Conservation (phyloP, 176 grass and related monocot genomes). For the Oryza meyeriana region DNA sequence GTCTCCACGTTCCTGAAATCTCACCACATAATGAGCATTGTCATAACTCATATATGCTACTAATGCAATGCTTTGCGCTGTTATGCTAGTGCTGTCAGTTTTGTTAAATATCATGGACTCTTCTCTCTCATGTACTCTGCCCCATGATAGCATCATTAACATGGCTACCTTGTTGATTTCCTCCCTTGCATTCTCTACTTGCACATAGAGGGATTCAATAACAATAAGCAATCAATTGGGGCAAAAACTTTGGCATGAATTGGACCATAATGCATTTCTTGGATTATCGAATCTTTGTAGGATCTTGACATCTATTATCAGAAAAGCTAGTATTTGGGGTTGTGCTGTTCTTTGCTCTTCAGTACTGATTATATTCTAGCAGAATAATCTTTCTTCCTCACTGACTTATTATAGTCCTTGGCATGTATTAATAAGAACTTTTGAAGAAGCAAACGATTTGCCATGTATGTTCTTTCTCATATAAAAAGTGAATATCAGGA, state of each 20-base stretch:
- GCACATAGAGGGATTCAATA: not conserved
- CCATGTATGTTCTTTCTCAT: not conserved
- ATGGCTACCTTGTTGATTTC: not conserved
- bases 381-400: not conserved
- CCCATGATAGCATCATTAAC: not conserved
- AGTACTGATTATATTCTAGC: not conserved
- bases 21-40: not conserved
- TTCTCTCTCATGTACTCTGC: not conserved
- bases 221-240: not conserved
- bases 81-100: not conserved
- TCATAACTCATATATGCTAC: not conserved
- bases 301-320: not conserved
- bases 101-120: not conserved
- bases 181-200: not conserved
- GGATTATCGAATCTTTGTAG: not conserved
- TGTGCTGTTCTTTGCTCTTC: constrained; percentile 10
- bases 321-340: not conserved
- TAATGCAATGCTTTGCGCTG: not conserved
- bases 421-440: not conserved
- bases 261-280: not conserved
- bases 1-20: not conserved
- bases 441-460: not conserved
- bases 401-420: not conserved
- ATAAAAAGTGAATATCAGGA: not conserved
- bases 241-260: not conserved